Percentiles rank a stretch among this genome's conserved stretches.
Conservation (phyloP, 176 grass and related monocot genomes). For the Aegilops speltoides region DNA sequence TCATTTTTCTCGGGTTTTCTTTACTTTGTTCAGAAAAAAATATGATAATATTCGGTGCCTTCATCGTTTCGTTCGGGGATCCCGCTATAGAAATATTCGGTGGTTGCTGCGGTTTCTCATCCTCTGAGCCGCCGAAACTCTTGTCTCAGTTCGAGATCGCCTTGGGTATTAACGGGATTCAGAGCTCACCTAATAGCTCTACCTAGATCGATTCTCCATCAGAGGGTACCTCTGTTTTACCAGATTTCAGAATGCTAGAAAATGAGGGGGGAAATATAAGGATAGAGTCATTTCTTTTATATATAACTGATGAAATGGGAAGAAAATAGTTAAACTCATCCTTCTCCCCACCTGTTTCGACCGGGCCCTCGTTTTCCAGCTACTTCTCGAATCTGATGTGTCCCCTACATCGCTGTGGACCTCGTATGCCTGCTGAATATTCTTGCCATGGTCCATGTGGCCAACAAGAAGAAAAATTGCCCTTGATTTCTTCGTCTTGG, state of each 20-base stretch:
- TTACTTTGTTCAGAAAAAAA: background rate
- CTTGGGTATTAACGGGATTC: background rate
- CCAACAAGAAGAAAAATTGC: background rate
- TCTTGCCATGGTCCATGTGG: constrained; percentile 7
- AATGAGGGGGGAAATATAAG: background rate
- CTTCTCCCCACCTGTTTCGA: background rate
- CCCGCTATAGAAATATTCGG: background rate
- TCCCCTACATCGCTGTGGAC: background rate
- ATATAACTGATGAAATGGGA: background rate
- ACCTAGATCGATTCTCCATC: background rate
- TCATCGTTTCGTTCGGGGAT: background rate
- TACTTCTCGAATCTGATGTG: background rate
- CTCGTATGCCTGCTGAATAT: constrained; percentile 19
- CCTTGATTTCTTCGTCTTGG: background rate
- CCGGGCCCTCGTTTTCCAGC: background rate
- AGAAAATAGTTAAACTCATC: background rate
- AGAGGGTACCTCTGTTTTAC: background rate
- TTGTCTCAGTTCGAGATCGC: background rate
- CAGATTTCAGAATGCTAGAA: background rate
- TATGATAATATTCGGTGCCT: background rate
- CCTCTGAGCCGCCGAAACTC: no score
- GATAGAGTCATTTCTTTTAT: background rate
- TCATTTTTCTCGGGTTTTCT: no score
- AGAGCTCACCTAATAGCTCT: background rate
- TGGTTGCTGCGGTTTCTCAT: background rate